Evolutionary conservation across 768 basidiomycete genomes (phyloP), one percentile per base, ranked within the genome.

Genomic region (Leccinum obscurum): DNA sequence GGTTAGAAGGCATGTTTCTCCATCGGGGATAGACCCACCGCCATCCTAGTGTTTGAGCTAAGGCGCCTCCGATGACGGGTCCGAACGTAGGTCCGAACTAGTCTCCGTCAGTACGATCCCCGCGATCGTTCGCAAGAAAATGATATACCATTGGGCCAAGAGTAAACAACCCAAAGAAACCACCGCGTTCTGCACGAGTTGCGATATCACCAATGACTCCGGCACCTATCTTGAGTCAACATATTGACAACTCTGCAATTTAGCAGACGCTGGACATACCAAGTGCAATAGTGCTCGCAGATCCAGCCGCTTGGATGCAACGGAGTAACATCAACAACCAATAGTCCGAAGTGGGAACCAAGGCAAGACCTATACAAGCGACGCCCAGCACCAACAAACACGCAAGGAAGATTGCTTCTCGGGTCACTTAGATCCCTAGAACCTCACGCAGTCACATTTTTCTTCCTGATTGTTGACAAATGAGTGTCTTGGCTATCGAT

Each of bases 121-220:
- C 2, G 2, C 8, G 15, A n/a, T 26, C 6, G 10, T 17, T 39
- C 41, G 6, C 13, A 58, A 26, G 8, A 41, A 44, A 17, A 41
- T 3, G 22, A 41, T 65, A 46, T 62, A 85, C 87, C 79, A 85
- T 79, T n/a, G 88, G 86, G 0, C 88, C 88, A 3, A 88, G 59
- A 37, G 74, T 79, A 71, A 85, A 90, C 8, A 90, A 54, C 3
- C 91, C 92, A 57, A 86, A 81, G 73, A 87, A 92, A 7, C 85
- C 82, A 15, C 89, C 93, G 37, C 92, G 77, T 73, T 94, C 91
- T 39, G 82, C 80, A 0, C 83, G 85, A 2, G 81, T 81, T 6
- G 90, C 83, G 28, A 95, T 88, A 68, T 95, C 93, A 2, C 85
- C 85, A 57, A 95, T 83, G 6, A 90, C 85, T 6, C 93, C 93